These are phyloP conservation scores for Cnidoscolus chayamansa DNA, from an alignment of 441 rosid genomes.

Conservation along the genomic window DNA sequence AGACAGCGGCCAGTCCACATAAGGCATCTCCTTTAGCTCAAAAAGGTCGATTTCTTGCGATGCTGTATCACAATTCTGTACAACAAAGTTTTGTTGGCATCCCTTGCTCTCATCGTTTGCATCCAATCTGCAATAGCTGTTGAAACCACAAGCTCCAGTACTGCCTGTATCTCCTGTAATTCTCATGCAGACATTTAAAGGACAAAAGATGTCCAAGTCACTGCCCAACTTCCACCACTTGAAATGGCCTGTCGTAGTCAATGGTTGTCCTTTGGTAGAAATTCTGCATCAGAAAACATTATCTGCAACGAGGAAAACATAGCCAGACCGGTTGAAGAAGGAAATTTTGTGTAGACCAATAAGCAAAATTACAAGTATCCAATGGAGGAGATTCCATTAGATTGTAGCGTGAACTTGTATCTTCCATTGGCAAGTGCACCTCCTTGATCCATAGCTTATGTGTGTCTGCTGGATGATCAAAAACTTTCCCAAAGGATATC, in stretches of 20 bases:
- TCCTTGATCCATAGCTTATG: neutral
- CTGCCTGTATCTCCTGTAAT: slow-evolving; percentile 27
- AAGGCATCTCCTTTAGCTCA: neutral
- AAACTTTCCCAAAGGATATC: neutral
- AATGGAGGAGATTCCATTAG: slow-evolving; percentile 23
- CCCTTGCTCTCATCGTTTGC: slow-evolving; percentile 33
- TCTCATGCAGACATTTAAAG: slow-evolving; percentile 30
- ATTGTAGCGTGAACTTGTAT: slow-evolving; percentile 29
- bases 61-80: slow-evolving; percentile 29
- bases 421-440: slow-evolving; percentile 11
- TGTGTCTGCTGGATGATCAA: slow-evolving; percentile 10
- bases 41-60: slow-evolving; percentile 12
- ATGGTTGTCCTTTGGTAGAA: slow-evolving; percentile 38
- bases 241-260: slow-evolving; percentile 29
- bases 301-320: slow-evolving; percentile 17
- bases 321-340: slow-evolving; percentile 28
- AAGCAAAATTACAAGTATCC: slow-evolving; percentile 7
- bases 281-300: neutral
- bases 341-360: slow-evolving; percentile 7
- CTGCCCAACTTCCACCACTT: slow-evolving; percentile 19
- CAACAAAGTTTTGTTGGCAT: slow-evolving; percentile 31
- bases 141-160: slow-evolving; percentile 44
- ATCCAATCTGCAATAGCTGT: slow-evolving; percentile 39
- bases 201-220: neutral
- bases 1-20: slow-evolving; percentile 32